Conservation (phyloP, 371 early-diverging fungal species). For the Mucor velutinosus region DNA sequence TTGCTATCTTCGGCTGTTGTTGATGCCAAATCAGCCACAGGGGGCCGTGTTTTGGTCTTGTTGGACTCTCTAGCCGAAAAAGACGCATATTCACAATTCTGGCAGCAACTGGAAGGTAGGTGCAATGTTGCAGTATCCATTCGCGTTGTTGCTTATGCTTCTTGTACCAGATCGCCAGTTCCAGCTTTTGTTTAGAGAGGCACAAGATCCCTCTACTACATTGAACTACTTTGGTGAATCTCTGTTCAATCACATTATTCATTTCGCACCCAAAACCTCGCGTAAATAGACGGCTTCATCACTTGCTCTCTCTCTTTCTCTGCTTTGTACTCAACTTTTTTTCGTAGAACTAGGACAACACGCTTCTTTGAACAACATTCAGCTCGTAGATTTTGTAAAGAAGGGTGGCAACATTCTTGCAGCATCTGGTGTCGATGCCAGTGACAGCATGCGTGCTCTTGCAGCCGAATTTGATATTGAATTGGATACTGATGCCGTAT, state of each 20-base stretch:
- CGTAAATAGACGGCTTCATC: conserved; percentile 33
- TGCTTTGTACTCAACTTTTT: neutral
- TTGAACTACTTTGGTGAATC: conserved; percentile 55
- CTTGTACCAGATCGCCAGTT: conserved; percentile 57
- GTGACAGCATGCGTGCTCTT: conserved; percentile 76
- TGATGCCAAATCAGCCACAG: conserved; percentile 64
- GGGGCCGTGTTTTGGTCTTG: conserved; percentile 73
- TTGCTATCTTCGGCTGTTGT: conserved; percentile 3
- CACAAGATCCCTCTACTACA: conserved; percentile 28
- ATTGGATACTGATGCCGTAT: conserved; percentile 71
- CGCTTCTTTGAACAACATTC: conserved; percentile 46
- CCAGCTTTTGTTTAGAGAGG: conserved; percentile 53
- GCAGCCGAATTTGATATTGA: conserved; percentile 87
- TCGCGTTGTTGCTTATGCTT: neutral
- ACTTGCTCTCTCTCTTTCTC: neutral
- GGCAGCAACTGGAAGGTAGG: conserved; percentile 67
- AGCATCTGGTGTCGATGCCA: conserved; percentile 64
- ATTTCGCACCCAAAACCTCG: conserved; percentile 67
- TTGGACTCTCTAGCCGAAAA: conserved; percentile 65
- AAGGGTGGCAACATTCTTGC: conserved; percentile 91
- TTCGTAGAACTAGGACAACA: conserved; percentile 43
- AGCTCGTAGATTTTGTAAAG: conserved; percentile 83
- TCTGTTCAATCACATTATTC: conserved; percentile 70
- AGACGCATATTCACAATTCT: conserved; percentile 58
- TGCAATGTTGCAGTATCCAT: neutral